These are phyloP conservation scores for Pythium sp. DNA, from an alignment of 352 stramenopile genomes.

Conservation along the genomic window DNA sequence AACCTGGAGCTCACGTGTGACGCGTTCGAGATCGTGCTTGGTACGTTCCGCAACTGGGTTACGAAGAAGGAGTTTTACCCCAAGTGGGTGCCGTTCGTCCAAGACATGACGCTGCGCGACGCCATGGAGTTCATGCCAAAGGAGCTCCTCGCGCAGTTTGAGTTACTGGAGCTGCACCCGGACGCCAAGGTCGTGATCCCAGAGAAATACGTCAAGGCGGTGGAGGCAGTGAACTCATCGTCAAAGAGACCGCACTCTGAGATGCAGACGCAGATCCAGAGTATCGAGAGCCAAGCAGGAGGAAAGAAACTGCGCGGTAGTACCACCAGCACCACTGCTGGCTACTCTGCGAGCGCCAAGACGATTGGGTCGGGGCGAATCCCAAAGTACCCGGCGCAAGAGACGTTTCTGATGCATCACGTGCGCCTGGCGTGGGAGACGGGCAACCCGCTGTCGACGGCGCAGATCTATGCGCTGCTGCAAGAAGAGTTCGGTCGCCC, in stretches of 20 bases:
- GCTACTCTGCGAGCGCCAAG: not conserved
- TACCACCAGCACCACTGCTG: not conserved
- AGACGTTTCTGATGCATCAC: not conserved
- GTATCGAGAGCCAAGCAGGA: not conserved
- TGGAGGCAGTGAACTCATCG: not conserved
- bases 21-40: not conserved
- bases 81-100: not conserved
- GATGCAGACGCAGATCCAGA: not conserved
- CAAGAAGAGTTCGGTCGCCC: not conserved
- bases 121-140: not conserved
- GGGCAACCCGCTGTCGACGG: not conserved
- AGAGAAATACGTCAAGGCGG: not conserved
- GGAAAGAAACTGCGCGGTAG: not conserved
- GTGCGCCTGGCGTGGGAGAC: not conserved
- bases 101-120: not conserved
- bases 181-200: not conserved
- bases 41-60: not conserved
- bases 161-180: not conserved
- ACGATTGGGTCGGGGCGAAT: not conserved
- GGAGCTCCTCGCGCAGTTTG: not conserved
- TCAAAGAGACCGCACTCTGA: not conserved
- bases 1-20: not conserved
- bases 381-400: not conserved
- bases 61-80: not conserved
- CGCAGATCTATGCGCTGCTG: not conserved